A percentile compares a stretch with the other conserved stretches of the same genome.
Evolutionary conservation across 2,329 filamentous ascomycete species (phyloP).

Genomic region (Zasmidium citrigriseum): DNA sequence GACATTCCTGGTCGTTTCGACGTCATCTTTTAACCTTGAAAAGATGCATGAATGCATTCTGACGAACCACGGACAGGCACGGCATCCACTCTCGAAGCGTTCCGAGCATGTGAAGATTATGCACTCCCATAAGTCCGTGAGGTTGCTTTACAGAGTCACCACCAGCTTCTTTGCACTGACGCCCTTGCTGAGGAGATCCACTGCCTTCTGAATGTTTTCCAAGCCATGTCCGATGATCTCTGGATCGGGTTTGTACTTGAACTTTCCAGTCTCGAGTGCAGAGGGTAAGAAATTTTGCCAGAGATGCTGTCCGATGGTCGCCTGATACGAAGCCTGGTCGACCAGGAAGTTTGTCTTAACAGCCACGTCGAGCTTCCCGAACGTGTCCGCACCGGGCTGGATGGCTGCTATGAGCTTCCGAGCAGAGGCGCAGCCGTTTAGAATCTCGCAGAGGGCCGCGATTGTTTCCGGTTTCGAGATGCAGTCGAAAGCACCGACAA

Average conservation of each 20-base stretch:
- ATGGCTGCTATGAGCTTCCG: conserved; percentile 12
- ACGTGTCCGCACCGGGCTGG: conserved; percentile 8
- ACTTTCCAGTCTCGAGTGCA: conserved; percentile 15
- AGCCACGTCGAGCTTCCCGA: conserved; percentile 3
- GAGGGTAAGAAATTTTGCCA: conserved; percentile 11
- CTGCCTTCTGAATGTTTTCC: conserved; percentile 18
- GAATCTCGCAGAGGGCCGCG: conserved; percentile 2
- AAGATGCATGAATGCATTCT: not conserved
- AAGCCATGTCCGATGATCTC: conserved; percentile 20
- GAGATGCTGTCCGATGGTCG: conserved; percentile 10
- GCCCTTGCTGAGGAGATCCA: conserved; percentile 20
- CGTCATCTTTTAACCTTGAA: not conserved
- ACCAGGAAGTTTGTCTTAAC: conserved; percentile 8
- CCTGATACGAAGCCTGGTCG: conserved; percentile 10
- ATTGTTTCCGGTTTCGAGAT: conserved; percentile 8
- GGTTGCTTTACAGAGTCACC: conserved; percentile 7
- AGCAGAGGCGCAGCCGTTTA: not conserved
- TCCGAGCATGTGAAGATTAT: no score
- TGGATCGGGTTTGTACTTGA: conserved; percentile 17
- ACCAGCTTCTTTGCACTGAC: conserved; percentile 27
- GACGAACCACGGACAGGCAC: not conserved
- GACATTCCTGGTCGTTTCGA: not conserved
- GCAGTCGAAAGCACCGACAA: conserved; percentile 9
- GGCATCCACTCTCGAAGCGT: no score
- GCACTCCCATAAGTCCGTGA: not conserved